Evolutionary conservation across 2,329 filamentous ascomycete species (phyloP).

Genomic region (Colletotrichum lentis): DNA sequence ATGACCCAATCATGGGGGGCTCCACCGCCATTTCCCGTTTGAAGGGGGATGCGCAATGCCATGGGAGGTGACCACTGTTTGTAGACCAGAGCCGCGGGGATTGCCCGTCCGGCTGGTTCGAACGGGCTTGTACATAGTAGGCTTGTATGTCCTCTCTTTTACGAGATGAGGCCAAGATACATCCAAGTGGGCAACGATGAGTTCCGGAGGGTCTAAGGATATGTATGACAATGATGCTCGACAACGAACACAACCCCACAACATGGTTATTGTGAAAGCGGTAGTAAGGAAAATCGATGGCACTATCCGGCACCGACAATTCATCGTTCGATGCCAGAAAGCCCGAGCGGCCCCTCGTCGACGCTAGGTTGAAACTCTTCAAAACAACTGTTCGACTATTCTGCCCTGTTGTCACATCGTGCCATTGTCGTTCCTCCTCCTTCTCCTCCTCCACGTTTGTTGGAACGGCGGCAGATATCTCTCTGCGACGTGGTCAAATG

Average conservation of each 20-base stretch:
- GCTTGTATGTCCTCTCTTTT: constrained; percentile 16
- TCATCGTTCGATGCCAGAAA: background rate
- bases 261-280: constrained; percentile 3
- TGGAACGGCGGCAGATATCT: constrained; percentile 16
- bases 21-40: constrained; percentile 34
- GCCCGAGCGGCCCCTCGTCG: background rate
- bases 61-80: constrained; percentile 8
- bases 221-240: constrained; percentile 23
- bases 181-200: constrained; percentile 22
- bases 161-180: constrained; percentile 28
- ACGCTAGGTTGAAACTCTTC: background rate
- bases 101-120: background rate
- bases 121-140: background rate
- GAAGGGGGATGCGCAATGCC: constrained; percentile 6
- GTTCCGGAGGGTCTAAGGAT: constrained; percentile 4
- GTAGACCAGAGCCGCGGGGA: background rate
- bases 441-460: constrained; percentile 1
- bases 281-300: constrained; percentile 3
- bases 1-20: constrained; percentile 31
- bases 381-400: constrained; percentile 22
- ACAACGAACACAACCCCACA: constrained; percentile 4
- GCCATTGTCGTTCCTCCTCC: background rate
- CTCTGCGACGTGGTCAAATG: constrained; percentile 10
- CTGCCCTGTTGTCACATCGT: constrained; percentile 10
- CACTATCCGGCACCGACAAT: background rate